Evolutionary conservation across 306 rosid genomes (phyloP), one percentile per base, ranked within the genome.

Genomic region (Quercus parvula): DNA sequence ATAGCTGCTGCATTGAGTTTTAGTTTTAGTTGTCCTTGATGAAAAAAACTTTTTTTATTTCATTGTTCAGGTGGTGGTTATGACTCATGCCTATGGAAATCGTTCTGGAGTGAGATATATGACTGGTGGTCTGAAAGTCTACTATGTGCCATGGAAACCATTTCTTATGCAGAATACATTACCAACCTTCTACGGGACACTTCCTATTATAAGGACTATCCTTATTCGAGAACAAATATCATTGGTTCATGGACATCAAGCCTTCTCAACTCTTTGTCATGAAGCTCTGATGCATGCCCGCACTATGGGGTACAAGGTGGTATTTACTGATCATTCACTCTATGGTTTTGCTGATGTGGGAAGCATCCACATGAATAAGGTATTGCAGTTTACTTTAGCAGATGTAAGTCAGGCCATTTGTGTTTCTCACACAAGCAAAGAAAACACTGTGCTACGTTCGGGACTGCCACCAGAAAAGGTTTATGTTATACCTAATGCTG

Each of bases 291-390:
- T 94, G 97, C 97, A 92, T 52, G 87, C 92, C 46, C 87, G 97
- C 64, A 92, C 97, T 63, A 91, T 94, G 98, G 97, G 95, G 22
- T 94, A 90, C 85, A 92, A 90, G 87, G 97, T 87, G 56, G 90
- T 92, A 30, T 94, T 94, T 84, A 94, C 97, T 28, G 97, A 92
- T 84, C 99, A 94, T 84, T 94, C 97, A 3, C 88, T 94, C 28
- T 92, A 92, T 85, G 99, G 99, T 80, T 94, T 92, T 84, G 81
- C 95, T 78, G 97, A 92, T 77, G 90, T 77, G 49, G 97, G 97
- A 61, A 94, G 98, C 85, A 94, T 94, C 82, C 99, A 94, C 81
- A 94, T 94, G 99, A 94, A 94, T 89, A 94, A 94, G 90, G 95
- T 94, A 6, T 83, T 94, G 88, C 99, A 91, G 86, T 94, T 94